Conservation (phyloP, 306 rosid species). For the Cyamopsis tetragonoloba region DNA sequence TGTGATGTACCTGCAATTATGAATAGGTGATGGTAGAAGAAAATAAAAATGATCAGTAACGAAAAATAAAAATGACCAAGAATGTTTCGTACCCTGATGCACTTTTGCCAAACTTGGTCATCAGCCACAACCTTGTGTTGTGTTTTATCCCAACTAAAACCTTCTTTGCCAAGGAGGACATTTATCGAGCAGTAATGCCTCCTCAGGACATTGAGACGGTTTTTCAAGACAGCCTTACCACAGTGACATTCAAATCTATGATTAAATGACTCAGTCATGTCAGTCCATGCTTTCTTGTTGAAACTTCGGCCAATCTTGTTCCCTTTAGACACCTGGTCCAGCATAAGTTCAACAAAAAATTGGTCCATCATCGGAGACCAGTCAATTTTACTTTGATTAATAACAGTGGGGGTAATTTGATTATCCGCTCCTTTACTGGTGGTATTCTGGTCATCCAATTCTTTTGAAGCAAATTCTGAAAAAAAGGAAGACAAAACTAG, state of each 20-base stretch:
- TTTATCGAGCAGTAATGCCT: slow-evolving; percentile 43
- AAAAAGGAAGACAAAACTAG: neutral
- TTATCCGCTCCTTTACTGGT: slow-evolving; percentile 24
- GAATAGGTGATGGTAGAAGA: neutral
- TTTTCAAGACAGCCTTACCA: slow-evolving; percentile 49
- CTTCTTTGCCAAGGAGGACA: slow-evolving; percentile 43
- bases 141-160: slow-evolving; percentile 45
- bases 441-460: slow-evolving; percentile 23
- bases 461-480: slow-evolving; percentile 32
- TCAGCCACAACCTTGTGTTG: slow-evolving; percentile 48
- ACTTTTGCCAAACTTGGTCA: slow-evolving; percentile 45
- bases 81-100: slow-evolving; percentile 37
- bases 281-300: slow-evolving; percentile 46
- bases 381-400: slow-evolving; percentile 30
- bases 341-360: slow-evolving; percentile 47
- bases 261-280: slow-evolving; percentile 45
- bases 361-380: slow-evolving; percentile 47
- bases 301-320: slow-evolving; percentile 41
- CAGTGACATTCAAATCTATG: slow-evolving; percentile 34
- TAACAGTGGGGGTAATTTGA: neutral
- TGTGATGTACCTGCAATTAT: slow-evolving; percentile 46
- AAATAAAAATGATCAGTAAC: neutral
- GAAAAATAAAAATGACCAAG: neutral
- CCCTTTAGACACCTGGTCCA: slow-evolving; percentile 49
- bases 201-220: slow-evolving; percentile 43